Evolutionary conservation across 2,329 filamentous ascomycete genomes (phyloP).

Genomic region (Neonectria neomacrospora): DNA sequence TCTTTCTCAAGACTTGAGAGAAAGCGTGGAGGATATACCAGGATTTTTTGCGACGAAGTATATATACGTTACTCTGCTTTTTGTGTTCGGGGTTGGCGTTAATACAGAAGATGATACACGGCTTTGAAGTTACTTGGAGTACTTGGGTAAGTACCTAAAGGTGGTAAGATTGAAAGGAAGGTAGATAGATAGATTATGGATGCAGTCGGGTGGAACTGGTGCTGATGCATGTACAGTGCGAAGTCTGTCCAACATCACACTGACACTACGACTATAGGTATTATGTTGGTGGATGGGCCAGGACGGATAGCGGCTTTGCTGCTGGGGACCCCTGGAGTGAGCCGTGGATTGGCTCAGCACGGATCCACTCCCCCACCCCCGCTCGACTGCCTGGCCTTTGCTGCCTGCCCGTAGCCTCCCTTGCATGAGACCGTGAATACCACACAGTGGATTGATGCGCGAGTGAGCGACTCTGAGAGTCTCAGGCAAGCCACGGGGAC

Average conservation of each 20-base stretch:
- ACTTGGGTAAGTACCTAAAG: background rate
- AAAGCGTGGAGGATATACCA: slow-evolving; percentile 41
- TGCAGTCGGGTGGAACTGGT: too few species aligned
- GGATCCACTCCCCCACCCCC: too few species aligned
- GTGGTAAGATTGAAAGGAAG: too few species aligned
- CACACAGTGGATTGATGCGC: background rate
- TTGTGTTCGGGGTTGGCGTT: slow-evolving; percentile 5
- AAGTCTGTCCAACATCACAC: background rate
- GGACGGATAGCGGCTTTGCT: too few species aligned
- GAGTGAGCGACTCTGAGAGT: slow-evolving; percentile 3
- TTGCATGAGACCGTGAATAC: background rate
- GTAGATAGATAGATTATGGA: too few species aligned
- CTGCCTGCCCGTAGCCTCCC: too few species aligned
- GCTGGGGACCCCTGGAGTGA: too few species aligned
- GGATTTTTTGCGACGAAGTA: slow-evolving; percentile 22
- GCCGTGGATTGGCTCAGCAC: too few species aligned
- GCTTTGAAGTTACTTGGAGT: background rate
- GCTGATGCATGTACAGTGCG: background rate
- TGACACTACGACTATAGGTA: background rate
- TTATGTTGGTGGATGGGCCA: background rate
- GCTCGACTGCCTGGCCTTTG: slow-evolving; percentile 14
- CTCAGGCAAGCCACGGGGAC: background rate
- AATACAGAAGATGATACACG: slow-evolving; percentile 10
- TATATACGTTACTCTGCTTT: slow-evolving; percentile 20
- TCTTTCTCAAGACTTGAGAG: slow-evolving; percentile 20